Conservation (phyloP, 2,329 filamentous ascomycete genomes). For the Fusarium protoensiforme region DNA sequence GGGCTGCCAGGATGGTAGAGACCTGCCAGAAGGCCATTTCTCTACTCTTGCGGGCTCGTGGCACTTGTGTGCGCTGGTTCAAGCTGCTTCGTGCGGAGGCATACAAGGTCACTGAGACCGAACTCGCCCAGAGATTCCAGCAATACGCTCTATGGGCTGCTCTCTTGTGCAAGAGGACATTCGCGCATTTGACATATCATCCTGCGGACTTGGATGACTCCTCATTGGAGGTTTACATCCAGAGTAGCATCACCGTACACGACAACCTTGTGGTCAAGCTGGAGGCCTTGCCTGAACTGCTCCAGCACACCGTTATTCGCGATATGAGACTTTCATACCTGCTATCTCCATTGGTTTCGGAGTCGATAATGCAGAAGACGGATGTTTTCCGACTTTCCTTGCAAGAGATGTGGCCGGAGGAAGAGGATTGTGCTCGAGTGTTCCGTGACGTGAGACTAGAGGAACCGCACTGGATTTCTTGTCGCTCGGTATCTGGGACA, state of each 20-base stretch:
- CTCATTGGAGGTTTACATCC: constrained; percentile 30
- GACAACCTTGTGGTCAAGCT: constrained; percentile 41
- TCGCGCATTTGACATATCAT: constrained; percentile 22
- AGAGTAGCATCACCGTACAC: constrained; percentile 38
- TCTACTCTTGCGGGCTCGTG: constrained; percentile 25
- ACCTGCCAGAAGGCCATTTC: constrained; percentile 1
- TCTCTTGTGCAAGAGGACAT: constrained; percentile 62
- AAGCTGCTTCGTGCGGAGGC: constrained; percentile 58
- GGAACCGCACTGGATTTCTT: constrained; percentile 27
- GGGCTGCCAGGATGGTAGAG: neutral
- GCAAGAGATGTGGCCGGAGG: constrained; percentile 36
- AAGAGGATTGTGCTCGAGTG: constrained; percentile 17
- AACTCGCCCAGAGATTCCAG: constrained; percentile 48
- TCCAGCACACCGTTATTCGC: constrained; percentile 33
- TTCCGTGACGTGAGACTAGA: constrained; percentile 8
- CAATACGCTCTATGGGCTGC: constrained; percentile 65
- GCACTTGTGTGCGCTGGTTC: constrained; percentile 62
- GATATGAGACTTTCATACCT: constrained; percentile 38
- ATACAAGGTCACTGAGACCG: constrained; percentile 49
- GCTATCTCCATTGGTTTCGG: constrained; percentile 13
- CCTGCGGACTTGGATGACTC: constrained; percentile 8
- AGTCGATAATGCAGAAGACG: constrained; percentile 14
- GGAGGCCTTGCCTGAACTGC: constrained; percentile 19
- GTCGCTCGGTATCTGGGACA: constrained; percentile 11
- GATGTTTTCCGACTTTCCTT: constrained; percentile 30